Base-by-base conservation (phyloP, 345 rosid genomes). In the Dovyalis caffra region DNA sequence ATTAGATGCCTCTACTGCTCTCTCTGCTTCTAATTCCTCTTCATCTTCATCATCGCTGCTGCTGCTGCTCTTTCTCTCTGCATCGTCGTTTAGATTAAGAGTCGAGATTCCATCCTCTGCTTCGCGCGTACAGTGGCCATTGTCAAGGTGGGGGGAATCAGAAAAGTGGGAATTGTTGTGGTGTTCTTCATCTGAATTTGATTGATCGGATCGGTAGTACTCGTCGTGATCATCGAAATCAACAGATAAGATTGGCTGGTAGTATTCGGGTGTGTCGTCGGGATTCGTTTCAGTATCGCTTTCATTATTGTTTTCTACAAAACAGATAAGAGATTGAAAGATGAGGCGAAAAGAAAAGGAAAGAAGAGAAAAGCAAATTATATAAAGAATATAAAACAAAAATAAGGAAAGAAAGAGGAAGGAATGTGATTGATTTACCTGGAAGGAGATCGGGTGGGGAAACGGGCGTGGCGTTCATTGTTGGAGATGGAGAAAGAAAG, bases 231-330 rank as follows among this genome's bases (percentile, higher is more conserved):
- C 83, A 4, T 73, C 68, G 29, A 65, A 84, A 16, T 77, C 80
- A 12, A 70, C 73, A 81, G 87, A 85, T 66, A 97, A 88, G 88
- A 93, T 92, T 0, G 94, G 97, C 85, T 91, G 97, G 87, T 92
- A 95, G 82, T 91, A 86, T 51, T 89, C 89, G 6, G 86, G 84
- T 2, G 79, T 6, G 5, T 83, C 91, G 18, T 85, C 93, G 28
- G 72, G 64, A 76, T 83, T 84, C 16, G 92, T 81, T 71, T 95
- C 97, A 84, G 91, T 81, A 73, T 95, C 97, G 85, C 91, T 90
- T 45, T 82, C 95, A 23, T 53, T 73, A 66, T 82, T 78, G 75
- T 80, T 85, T 26, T 84, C 97, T 89, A 88, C 84, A 58, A 62
- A 2, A 23, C n/a, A 58, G 6, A 69, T 3, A 33, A 7, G n/a